Base-by-base conservation (phyloP, 192 early-diverging fungal genomes). In the Backusella circina region DNA sequence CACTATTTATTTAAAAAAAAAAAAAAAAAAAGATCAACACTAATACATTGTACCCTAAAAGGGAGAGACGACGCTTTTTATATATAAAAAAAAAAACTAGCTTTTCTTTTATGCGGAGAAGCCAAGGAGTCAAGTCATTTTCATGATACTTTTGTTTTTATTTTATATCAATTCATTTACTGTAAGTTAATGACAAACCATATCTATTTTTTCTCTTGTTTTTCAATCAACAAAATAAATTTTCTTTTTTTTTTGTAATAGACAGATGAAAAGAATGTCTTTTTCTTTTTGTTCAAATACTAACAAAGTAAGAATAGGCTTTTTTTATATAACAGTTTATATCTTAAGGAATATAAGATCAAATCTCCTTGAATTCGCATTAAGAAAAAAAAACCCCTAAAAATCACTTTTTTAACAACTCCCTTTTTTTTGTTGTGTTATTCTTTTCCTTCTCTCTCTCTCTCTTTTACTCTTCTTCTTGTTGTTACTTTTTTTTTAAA, bases 361-460 rank as follows among this genome's bases (percentile, higher is more conserved):
- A 54, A 26, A 54, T 54, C 51, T 54, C 51, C 51, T 54, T 54
- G 51, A 54, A 54, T n/a, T 54, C 51, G 51, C 51, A 54, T 54
- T 54, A 54, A 54, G 51, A 54, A 54, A 50, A 50, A 50, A 37
- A 37, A 41, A 41, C 51, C 51, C 51, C 51, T 54, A 54, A 54
- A 54, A 23, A 50, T 21, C 21, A 54, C 18, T 54, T 8, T 16
- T 51, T 51, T 51, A 5, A 18, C n/a, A 9, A 21, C 51, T 54
- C 51, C 51, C 9, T 57, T 57, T 57, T 57, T 57, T 57, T 57
- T 57, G 8, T 7, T 57, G 3, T 36, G 32, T 36, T 21, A 35
- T 57, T 72, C 36, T 50, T 31, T 30, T 54, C 61, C 51, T 31
- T 72, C 8, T 47, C 31, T 72, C 32, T 54, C 61, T 74, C 33